Percentiles rank a stretch among this genome's conserved stretches.
phyloP scores from a whole-genome alignment of 306 rosid species.

The Cucumis hystrix region DNA sequence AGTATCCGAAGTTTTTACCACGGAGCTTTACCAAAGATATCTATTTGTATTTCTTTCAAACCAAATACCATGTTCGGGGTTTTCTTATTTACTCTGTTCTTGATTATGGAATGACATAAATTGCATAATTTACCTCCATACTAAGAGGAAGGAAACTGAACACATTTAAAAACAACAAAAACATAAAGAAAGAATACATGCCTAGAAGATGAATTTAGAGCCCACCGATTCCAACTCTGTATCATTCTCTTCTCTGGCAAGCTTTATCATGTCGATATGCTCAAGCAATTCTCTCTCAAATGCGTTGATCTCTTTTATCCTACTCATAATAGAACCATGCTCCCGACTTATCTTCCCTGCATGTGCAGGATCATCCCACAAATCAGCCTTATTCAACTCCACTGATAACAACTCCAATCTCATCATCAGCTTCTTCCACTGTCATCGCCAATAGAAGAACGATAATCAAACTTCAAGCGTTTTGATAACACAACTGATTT shows the following conservation, averaged over 20 bases:
- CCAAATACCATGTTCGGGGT: background rate
- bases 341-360: conserved; percentile 77
- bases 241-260: conserved; percentile 73
- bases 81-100: background rate
- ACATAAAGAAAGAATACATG: conserved; percentile 44
- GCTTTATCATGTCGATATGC: conserved; percentile 85
- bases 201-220: conserved; percentile 54
- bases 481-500: background rate
- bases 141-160: background rate
- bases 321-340: conserved; percentile 74
- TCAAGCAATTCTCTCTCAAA: conserved; percentile 74
- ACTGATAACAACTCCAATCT: conserved; percentile 50
- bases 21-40: background rate
- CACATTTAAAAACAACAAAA: background rate
- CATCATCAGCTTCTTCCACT: conserved; percentile 77
- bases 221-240: conserved; percentile 91
- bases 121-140: background rate
- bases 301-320: conserved; percentile 67
- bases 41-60: background rate
- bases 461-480: background rate
- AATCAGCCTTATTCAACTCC: conserved; percentile 51
- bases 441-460: conserved; percentile 14
- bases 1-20: background rate
- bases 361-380: conserved; percentile 73
- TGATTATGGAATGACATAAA: background rate